Evolutionary conservation across 768 basidiomycete genomes (phyloP).

Genomic region (Kwoniella sp.): DNA sequence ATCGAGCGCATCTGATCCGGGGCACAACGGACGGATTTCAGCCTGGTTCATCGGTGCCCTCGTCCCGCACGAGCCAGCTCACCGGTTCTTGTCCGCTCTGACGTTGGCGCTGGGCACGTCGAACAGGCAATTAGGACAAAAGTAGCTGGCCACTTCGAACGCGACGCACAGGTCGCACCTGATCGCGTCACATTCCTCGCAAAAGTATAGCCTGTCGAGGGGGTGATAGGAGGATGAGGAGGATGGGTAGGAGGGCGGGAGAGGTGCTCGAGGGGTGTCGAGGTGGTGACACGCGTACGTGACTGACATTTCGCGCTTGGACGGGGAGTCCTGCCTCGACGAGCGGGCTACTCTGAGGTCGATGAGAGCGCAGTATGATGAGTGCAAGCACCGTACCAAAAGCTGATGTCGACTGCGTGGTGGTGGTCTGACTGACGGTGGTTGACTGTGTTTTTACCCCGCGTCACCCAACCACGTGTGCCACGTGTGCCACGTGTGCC

Average conservation of each 20-base stretch:
- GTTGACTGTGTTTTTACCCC: neutral
- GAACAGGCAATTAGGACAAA: constrained; percentile 96
- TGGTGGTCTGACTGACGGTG: too few species aligned
- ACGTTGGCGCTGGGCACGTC: constrained; percentile 98
- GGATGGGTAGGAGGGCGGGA: constrained; percentile 60
- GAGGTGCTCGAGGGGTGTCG: constrained; percentile 60
- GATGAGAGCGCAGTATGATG: too few species aligned
- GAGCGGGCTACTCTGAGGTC: too few species aligned
- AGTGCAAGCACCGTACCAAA: too few species aligned
- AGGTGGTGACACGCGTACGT: constrained; percentile 51
- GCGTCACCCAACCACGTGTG: neutral
- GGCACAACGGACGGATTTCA: neutral
- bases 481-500: neutral
- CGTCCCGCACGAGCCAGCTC: too few species aligned
- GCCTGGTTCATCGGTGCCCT: too few species aligned
- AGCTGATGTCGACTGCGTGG: too few species aligned
- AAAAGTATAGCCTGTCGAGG: constrained; percentile 84
- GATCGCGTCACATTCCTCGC: constrained; percentile 96
- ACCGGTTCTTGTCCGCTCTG: constrained; percentile 96
- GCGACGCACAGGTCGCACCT: constrained; percentile 88
- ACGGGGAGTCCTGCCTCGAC: too few species aligned
- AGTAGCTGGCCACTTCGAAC: constrained; percentile 92
- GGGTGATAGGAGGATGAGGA: constrained; percentile 78
- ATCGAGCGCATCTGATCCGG: constrained; percentile 78
- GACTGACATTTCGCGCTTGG: constrained; percentile 25